Percentiles rank a stretch among this genome's conserved stretches.
These are phyloP conservation scores for Pelagophyceae sp. DNA, from an alignment of 352 stramenopile genomes.

Conservation along the genomic window DNA sequence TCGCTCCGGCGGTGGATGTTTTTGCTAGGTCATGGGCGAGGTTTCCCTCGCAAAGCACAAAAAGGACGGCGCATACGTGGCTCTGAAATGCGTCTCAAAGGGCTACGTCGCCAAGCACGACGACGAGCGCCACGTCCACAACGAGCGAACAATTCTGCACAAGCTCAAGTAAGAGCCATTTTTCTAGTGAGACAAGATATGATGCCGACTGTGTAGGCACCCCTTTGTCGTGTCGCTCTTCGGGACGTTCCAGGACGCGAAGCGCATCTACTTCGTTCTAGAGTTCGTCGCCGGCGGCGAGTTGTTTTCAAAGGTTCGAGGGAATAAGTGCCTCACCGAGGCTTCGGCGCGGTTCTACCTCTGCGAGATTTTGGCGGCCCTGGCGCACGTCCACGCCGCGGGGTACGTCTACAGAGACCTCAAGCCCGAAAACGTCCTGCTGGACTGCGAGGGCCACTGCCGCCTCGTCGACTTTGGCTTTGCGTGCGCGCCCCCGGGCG, in stretches of 20 bases:
- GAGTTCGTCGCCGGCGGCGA: conserved; percentile 67
- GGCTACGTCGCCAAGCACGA: conserved; percentile 58
- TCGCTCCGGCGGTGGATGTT: too few species aligned
- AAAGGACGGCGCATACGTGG: conserved; percentile 42
- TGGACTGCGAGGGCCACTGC: conserved; percentile 28
- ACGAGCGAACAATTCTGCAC: conserved; percentile 54
- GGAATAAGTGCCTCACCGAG: conserved; percentile 26
- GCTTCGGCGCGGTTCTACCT: conserved; percentile 38
- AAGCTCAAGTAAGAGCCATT: too few species aligned
- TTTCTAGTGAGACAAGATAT: too few species aligned
- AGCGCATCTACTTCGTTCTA: conserved; percentile 64
- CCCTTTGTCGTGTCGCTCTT: conserved; percentile 62
- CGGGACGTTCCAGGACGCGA: conserved; percentile 67
- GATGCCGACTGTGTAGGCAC: too few species aligned
- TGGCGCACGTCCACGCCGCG: conserved; percentile 23
- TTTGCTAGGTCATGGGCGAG: conserved; percentile 63
- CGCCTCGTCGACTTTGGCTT: conserved; percentile 30
- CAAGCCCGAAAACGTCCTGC: conserved; percentile 29
- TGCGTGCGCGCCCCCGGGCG: background rate
- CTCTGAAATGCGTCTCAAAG: conserved; percentile 25
- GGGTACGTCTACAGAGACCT: conserved; percentile 20
- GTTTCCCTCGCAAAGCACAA: conserved; percentile 66
- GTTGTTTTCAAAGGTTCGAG: conserved; percentile 63
- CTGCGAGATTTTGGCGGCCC: conserved; percentile 17
- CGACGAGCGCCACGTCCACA: conserved; percentile 63